Percentiles rank a stretch among this genome's conserved stretches.
phyloP scores from a whole-genome alignment of 2,329 filamentous ascomycete genomes.

The Ceratocystis diversiconidia region DNA sequence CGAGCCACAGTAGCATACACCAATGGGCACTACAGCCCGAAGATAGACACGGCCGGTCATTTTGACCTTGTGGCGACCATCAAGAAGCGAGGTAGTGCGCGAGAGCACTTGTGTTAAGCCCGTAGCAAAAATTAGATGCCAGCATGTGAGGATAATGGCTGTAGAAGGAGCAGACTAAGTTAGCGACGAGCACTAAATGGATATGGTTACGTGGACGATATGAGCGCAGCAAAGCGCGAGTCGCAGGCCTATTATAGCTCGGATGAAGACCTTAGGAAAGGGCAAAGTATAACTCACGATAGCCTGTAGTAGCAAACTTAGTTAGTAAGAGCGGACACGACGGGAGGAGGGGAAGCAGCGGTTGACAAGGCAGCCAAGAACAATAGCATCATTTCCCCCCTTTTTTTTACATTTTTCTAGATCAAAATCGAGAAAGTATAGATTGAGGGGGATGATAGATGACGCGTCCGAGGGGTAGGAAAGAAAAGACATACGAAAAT shows the following conservation, averaged over 20 bases:
- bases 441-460: neutral
- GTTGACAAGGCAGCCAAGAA: neutral
- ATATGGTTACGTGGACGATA: neutral
- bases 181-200: neutral
- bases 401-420: neutral
- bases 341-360: neutral
- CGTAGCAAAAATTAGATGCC: constrained; percentile 54
- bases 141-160: constrained; percentile 49
- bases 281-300: neutral
- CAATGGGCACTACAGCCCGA: constrained; percentile 50
- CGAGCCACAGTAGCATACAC: constrained; percentile 49
- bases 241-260: neutral
- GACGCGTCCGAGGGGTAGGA: neutral
- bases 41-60: constrained; percentile 48
- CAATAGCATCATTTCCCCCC: neutral
- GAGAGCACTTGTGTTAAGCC: constrained; percentile 52
- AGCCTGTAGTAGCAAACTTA: neutral
- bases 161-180: neutral
- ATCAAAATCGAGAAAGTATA: neutral
- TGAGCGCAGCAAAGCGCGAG: neutral
- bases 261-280: neutral
- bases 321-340: neutral
- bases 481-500: constrained; percentile 31
- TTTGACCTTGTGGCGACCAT: constrained; percentile 46
- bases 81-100: constrained; percentile 47